A percentile compares a stretch with the other conserved stretches of the same genome.
These are phyloP conservation scores for Tephrocybe sp. DNA, from an alignment of 768 basidiomycete species.

Conservation along the genomic window DNA sequence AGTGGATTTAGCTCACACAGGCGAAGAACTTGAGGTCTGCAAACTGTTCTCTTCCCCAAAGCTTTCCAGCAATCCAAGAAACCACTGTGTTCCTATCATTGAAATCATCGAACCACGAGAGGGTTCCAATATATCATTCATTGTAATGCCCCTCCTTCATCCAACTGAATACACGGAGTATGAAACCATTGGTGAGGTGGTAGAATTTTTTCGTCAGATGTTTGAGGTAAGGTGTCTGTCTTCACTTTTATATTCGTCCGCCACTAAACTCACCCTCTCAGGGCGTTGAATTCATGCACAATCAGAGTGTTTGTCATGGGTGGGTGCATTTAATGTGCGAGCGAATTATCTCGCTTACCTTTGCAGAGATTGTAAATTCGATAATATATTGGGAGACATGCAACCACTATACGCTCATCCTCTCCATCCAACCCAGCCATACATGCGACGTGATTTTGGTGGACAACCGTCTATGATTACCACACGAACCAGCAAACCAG, in stretches of 20 bases:
- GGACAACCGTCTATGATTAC: slow-evolving; percentile 1
- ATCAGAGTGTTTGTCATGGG: slow-evolving; percentile 31
- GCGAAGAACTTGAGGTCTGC: neutral
- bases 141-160: slow-evolving; percentile 1
- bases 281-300: slow-evolving; percentile 36
- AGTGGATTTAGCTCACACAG: neutral
- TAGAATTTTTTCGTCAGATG: slow-evolving; percentile 4
- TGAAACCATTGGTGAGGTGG: slow-evolving; percentile 2
- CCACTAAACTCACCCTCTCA: slow-evolving; percentile 5
- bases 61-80: slow-evolving; percentile 18
- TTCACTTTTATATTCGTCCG: slow-evolving; percentile 1
- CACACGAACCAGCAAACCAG: slow-evolving; percentile 14
- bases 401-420: slow-evolving; percentile 6
- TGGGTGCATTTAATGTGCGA: neutral
- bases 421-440: slow-evolving; percentile 7
- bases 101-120: slow-evolving; percentile 17
- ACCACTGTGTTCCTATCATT: slow-evolving; percentile 30
- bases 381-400: slow-evolving; percentile 20
- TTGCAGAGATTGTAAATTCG: slow-evolving; percentile 15
- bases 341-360: neutral
- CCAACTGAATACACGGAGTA: neutral
- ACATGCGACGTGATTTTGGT: slow-evolving; percentile 10
- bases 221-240: slow-evolving; percentile 24
- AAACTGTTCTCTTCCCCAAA: neutral
- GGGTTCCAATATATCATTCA: slow-evolving; percentile 8